Evolutionary conservation across 495 filamentous ascomycete species (phyloP), one percentile per base, ranked within the genome.

Genomic region (Cercophora newfieldiana): DNA sequence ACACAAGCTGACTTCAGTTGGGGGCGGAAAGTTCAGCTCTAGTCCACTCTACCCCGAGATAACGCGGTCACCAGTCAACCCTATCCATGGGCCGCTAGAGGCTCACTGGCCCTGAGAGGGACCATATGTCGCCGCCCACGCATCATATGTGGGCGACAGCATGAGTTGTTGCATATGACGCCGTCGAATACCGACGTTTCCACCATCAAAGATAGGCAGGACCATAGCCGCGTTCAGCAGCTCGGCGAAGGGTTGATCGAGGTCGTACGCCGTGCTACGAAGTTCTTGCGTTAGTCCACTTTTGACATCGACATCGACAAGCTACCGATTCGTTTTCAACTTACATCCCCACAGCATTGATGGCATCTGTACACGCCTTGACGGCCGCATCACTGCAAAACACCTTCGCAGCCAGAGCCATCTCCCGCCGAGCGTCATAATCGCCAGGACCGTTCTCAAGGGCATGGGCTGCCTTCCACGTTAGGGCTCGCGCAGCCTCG

Each of bases 151-250:
- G 6, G 80, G 72, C 14, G 69, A 70, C 47, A 78, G 66, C 70
- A 87, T 80, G 10, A 86, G 67, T 33, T 78, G 74, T 63, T 87
- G 79, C 61, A 87, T 63, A 62, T 85, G 80, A 19, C 84, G 72
- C 51, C 84, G 77, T 57, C 84, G 68, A 10, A 87, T 77, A 0
- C 85, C 85, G 18, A 87, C 78, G 72, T 87, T 87, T 2, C 85
- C 84, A 2, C 85, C 83, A 65, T 85, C 83, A 60, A 86, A 85
- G 19, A 86, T 80, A 0, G 84, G 83, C 61, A 87, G 61, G 25
- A 77, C 80, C 66, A 80, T 75, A 0, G 82, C 85, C 64, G 78
- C 78, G 59, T 82, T 81, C 57, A 86, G 63, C 10, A 86, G 69
- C n/a, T 77, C 73, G 0, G 79, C 71, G 67, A 86, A 85, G 3